phyloP scores from a whole-genome alignment of 1,139 yeast genomes.

The Meyerozyma elateridarum region DNA sequence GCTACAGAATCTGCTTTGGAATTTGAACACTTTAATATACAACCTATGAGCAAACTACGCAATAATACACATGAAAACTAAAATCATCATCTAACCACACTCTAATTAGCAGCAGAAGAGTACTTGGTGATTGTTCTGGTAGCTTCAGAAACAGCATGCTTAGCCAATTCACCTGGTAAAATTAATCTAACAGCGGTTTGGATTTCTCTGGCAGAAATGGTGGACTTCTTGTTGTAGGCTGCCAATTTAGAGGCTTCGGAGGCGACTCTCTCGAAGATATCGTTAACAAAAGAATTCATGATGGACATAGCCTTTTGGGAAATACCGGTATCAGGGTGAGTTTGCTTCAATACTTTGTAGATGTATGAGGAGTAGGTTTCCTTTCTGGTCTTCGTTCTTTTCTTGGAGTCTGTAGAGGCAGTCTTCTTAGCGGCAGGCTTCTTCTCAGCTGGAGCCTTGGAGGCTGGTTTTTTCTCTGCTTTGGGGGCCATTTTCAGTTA shows the following conservation, averaged over 20 bases:
- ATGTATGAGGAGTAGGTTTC: constrained; percentile 98
- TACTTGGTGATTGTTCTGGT: constrained; percentile 99
- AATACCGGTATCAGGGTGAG: constrained; percentile 99
- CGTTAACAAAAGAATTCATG: constrained; percentile 98
- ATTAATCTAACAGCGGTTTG: constrained; percentile 99
- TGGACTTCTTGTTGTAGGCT: constrained; percentile 98
- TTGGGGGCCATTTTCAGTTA: constrained; percentile 23
- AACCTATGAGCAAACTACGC: constrained; percentile 4
- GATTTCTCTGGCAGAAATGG: constrained; percentile 98
- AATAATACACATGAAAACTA: constrained; percentile 4
- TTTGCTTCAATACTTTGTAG: constrained; percentile 97
- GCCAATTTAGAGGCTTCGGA: constrained; percentile 98
- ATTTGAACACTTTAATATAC: too few species aligned
- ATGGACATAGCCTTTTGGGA: constrained; percentile 99
- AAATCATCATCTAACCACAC: neutral
- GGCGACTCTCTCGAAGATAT: constrained; percentile 92
- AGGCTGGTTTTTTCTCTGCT: constrained; percentile 29
- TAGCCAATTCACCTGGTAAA: constrained; percentile 99
- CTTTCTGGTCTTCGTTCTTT: constrained; percentile 96
- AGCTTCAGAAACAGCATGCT: constrained; percentile 99
- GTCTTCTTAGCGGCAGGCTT: constrained; percentile 30
- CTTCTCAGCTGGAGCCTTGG: constrained; percentile 29
- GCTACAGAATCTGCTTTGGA: too few species aligned
- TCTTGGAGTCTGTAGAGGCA: constrained; percentile 70
- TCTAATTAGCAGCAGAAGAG: constrained; percentile 72